Evolutionary conservation across 2,329 filamentous ascomycete genomes (phyloP), one percentile per base, ranked within the genome.

Genomic region (Ophiostoma quercus): DNA sequence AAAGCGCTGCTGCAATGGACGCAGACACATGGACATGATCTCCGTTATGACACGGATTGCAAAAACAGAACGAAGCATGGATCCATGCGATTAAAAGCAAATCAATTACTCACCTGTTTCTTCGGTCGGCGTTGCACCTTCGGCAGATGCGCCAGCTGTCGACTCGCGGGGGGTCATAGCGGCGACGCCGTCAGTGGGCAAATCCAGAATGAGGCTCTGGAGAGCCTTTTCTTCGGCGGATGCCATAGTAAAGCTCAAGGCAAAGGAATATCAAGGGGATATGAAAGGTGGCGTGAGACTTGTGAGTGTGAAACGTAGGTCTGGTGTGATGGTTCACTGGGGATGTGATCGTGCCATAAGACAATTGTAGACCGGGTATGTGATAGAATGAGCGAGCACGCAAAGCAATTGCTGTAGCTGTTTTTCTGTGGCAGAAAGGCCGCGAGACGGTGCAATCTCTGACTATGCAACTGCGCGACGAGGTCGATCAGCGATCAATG

Each of bases 201-300:
- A 7, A 3, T 37, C 62, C 19, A 65, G 8, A 1, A 65, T 39
- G 32, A 65, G 62, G 62, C 62, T 41, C 62, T 65, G 6, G 19
- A 65, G 34, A 65, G 62, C 62, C 62, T 39, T 22, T 65, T 65
- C 62, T 65, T 65, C 62, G 7, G 62, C 62, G 32, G 34, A 39
- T 22, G 62, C 34, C 62, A 39, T 62, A 32, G 11, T 32, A 12
- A 7, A 16, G 2, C 5, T 5, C 16, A 22, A 57, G 4, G 11
- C 6, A 25, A 34, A 34, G 5, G 57, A 9, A 62, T 3, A 25
- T 4, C 14, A 60, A 5, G 57, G 29, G 14, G 16, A 63, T 16
- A 34, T 63, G 29, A 16, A 63, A 57, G 3, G 22, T 25, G 22
- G 11, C 22, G 51, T 57, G 25, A 8, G 14, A 25, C 16, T 25